Base-by-base conservation (phyloP, 2,329 filamentous ascomycete species). In the Orbilia brochopaga region DNA sequence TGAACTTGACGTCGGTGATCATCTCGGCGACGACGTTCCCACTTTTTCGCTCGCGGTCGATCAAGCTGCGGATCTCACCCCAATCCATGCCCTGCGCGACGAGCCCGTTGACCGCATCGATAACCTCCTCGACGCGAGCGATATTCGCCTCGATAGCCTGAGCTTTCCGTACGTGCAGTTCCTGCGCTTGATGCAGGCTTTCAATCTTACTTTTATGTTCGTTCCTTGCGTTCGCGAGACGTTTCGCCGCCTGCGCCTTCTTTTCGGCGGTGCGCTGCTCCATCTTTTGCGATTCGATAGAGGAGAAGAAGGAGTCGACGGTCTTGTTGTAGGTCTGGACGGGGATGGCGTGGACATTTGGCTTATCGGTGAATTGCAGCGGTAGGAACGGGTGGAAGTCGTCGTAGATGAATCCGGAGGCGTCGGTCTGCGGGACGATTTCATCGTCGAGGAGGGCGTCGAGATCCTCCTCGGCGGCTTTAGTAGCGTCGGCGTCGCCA, bases 251-350 rank as follows among this genome's bases (percentile, higher is more conserved):
- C 2, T 85, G 83, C 19, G 89, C 87, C 79, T 99, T 92, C 54
- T 89, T 86, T 79, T 97, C 93, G 2, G 86, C 87, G 2, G 97
- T 81, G 59, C 87, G 85, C 0, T 91, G 95, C 79, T 96, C 90
- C 0, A 97, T 83, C 78, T 91, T 96, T 78, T 97, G 93, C 0
- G 92, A 91, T 80, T 99, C 94, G 24, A 97, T 86, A 0, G 93
- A 97, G 0, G 94, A 97, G 79, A 96, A 97, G 81, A 97, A 99
- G 75, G 96, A 91, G 78, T 99, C 94, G 0, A 96, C 92, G 0
- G 92, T 94, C 77, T 89, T 90, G 79, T 97, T 97, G 82, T 95
- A 97, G 8, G 88, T 89, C 5, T 91, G 85, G 75, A 92, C 92
- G 60, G 90, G 86, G 11, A 97, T 78, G 15, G 96, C 86, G 1